Evolutionary conservation across 2,329 filamentous ascomycete species (phyloP).

Genomic region (Hyphodiscus sp.): DNA sequence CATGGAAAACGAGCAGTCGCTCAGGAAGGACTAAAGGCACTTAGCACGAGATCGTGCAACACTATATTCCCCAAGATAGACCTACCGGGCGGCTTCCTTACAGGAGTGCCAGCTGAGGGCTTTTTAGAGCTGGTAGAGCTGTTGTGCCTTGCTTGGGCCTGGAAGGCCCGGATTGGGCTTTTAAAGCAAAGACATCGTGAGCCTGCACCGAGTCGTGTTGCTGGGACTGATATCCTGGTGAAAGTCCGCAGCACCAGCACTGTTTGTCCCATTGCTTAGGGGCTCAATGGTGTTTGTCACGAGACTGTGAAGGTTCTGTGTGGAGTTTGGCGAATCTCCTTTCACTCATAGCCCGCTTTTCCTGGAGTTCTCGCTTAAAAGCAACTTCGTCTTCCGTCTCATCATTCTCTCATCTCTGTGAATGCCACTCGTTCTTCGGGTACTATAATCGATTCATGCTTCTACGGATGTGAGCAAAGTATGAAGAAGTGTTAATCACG

Average conservation of each 20-base stretch:
- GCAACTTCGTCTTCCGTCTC: no score
- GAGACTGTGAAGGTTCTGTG: neutral
- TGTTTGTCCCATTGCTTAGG: neutral
- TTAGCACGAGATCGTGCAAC: neutral
- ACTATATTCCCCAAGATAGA: neutral
- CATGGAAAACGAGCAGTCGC: constrained; percentile 66
- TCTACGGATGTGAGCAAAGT: no score
- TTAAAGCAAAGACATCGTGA: neutral
- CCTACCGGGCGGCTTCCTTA: neutral
- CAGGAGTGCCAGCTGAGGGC: neutral
- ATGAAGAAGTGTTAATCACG: no score
- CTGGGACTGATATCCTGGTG: neutral
- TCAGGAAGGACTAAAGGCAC: constrained; percentile 43
- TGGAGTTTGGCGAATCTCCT: no score
- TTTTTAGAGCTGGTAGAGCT: neutral
- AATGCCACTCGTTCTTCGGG: no score
- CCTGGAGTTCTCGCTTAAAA: no score
- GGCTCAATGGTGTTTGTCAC: neutral
- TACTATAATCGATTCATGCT: no score
- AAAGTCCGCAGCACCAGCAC: neutral
- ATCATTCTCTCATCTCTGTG: no score
- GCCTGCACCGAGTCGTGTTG: neutral
- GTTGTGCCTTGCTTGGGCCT: neutral
- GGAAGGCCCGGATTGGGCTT: neutral
- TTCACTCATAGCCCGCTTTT: no score